Evolutionary conservation across 2,329 filamentous ascomycete species (phyloP).

Genomic region (Aureobasidium sp.): DNA sequence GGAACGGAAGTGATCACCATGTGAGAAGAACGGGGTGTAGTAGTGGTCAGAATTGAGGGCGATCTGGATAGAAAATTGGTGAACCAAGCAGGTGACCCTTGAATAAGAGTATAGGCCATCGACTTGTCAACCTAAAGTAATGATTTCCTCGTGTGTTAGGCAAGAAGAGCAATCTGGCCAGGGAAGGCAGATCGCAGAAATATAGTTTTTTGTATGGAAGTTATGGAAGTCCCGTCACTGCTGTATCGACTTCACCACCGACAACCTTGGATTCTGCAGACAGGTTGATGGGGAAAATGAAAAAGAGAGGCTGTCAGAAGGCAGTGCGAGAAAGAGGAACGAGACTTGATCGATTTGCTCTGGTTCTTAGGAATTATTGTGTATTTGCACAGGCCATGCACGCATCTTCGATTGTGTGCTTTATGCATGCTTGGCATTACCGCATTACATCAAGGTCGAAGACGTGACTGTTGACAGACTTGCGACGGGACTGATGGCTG

Average conservation of each 20-base stretch:
- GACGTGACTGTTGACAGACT: background rate
- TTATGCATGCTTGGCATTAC: conserved; percentile 1
- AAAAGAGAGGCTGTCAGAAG: background rate
- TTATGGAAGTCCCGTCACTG: background rate
- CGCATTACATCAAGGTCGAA: background rate
- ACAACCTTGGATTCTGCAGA: background rate
- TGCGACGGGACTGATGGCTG: background rate
- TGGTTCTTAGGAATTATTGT: background rate
- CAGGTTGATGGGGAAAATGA: background rate
- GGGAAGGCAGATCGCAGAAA: background rate
- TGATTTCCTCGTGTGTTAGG: background rate
- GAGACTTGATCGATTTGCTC: background rate
- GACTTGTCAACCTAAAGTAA: background rate
- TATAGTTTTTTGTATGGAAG: background rate
- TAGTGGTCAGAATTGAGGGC: background rate
- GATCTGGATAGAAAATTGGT: background rate
- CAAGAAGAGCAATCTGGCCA: background rate
- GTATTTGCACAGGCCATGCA: background rate
- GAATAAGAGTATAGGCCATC: background rate
- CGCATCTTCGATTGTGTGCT: too few relatives aligned
- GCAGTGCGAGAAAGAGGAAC: background rate
- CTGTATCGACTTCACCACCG: background rate
- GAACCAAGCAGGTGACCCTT: too few relatives aligned
- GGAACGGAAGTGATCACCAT: conserved; percentile 7
- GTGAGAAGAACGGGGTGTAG: background rate